Conservation (phyloP, 345 rosid genomes). For the Atalantia buxifolia region DNA sequence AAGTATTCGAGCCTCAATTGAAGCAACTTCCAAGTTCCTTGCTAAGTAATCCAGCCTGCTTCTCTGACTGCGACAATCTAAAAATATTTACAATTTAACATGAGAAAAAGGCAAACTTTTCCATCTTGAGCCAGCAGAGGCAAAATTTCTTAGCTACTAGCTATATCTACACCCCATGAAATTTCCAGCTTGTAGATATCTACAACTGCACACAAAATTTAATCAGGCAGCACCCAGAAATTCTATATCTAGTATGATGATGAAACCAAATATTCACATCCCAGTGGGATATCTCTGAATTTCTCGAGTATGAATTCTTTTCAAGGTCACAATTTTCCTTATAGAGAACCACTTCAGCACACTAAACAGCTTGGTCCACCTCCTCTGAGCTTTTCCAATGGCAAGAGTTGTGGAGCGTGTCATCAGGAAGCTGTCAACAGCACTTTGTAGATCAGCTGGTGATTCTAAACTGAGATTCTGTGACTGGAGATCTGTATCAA, state of each 20-base stretch:
- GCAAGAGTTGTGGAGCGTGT: slow-evolving; percentile 30
- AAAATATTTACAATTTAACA: slow-evolving; percentile 15
- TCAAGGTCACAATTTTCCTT: slow-evolving; percentile 45
- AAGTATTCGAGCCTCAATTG: slow-evolving; percentile 8
- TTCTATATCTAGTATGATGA: background rate
- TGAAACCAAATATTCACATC: background rate
- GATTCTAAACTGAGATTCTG: slow-evolving; percentile 47
- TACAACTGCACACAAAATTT: slow-evolving; percentile 24
- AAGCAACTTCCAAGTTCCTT: background rate
- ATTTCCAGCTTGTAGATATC: slow-evolving; percentile 10
- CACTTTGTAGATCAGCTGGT: slow-evolving; percentile 59
- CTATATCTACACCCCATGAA: slow-evolving; percentile 7
- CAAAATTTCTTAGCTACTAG: slow-evolving; percentile 14
- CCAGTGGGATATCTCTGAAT: slow-evolving; percentile 31
- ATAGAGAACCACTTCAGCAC: slow-evolving; percentile 79
- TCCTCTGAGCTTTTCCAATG: slow-evolving; percentile 60
- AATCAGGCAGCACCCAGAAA: slow-evolving; percentile 13
- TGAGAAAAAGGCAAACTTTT: background rate
- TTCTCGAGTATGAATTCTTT: slow-evolving; percentile 27
- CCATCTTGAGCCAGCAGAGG: slow-evolving; percentile 7
- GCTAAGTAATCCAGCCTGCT: slow-evolving; percentile 4
- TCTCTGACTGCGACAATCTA: slow-evolving; percentile 5
- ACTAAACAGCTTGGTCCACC: slow-evolving; percentile 86
- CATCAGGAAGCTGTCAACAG: slow-evolving; percentile 53
- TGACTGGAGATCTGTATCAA: slow-evolving; percentile 38